Percentiles rank a stretch among this genome's conserved stretches.
Conservation (phyloP, 306 rosid genomes). For the Cucurbita moschata region DNA sequence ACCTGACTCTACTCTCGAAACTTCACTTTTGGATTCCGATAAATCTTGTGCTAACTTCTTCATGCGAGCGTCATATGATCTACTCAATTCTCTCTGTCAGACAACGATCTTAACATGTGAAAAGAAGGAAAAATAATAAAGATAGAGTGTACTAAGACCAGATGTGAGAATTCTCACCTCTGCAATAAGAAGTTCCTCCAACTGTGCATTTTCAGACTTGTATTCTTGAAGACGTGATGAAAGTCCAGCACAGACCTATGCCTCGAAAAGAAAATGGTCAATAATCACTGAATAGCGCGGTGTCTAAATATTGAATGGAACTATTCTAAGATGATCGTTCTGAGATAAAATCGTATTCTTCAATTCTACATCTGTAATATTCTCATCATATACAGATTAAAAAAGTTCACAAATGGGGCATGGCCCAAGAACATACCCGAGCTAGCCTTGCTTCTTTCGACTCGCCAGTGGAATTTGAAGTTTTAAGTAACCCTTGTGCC, state of each 20-base stretch:
- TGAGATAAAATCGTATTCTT: not conserved
- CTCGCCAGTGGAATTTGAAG: conserved; percentile 78
- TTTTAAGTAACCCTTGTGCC: conserved; percentile 96
- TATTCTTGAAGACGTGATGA: conserved; percentile 93
- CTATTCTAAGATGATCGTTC: not conserved
- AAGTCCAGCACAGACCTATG: conserved; percentile 94
- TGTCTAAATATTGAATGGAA: not conserved
- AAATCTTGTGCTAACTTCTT: conserved; percentile 65
- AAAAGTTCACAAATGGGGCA: not conserved
- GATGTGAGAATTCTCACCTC: conserved; percentile 44
- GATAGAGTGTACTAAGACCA: not conserved
- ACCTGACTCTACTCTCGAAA: conserved; percentile 66
- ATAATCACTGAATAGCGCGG: conserved; percentile 12
- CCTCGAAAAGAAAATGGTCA: conserved; percentile 15
- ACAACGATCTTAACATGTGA: conserved; percentile 9
- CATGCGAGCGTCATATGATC: conserved; percentile 76
- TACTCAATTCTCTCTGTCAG: conserved; percentile 80
- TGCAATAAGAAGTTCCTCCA: conserved; percentile 90
- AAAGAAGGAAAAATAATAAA: not conserved
- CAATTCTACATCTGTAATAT: not conserved
- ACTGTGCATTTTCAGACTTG: conserved; percentile 92
- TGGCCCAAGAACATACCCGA: conserved; percentile 50
- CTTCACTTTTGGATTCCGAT: conserved; percentile 65
- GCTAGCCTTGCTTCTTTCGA: conserved; percentile 98
- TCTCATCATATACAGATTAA: not conserved